phyloP scores from a whole-genome alignment of 352 stramenopile species.

The Phytophthora vignae region DNA sequence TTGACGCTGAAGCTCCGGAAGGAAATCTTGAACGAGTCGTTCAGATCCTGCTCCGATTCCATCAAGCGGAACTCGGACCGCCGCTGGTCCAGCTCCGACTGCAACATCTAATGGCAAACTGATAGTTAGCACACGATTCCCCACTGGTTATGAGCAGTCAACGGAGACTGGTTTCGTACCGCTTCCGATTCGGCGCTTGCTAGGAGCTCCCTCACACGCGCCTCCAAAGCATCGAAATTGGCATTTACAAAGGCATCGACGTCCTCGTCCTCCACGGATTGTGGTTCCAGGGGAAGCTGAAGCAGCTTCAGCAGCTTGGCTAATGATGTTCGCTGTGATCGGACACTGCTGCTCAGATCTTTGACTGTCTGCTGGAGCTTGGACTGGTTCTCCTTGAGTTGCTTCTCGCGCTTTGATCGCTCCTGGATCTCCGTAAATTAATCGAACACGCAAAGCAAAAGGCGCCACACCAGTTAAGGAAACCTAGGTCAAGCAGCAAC shows the following conservation, averaged over 20 bases:
- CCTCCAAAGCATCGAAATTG: slow-evolving; percentile 61
- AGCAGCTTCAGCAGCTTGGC: slow-evolving; percentile 66
- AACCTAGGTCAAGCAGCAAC: slow-evolving; percentile 28
- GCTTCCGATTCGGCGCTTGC: slow-evolving; percentile 68
- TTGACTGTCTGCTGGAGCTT: slow-evolving; percentile 77
- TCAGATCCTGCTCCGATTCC: slow-evolving; percentile 62
- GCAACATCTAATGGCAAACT: slow-evolving; percentile 43
- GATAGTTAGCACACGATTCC: not conserved
- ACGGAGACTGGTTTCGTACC: slow-evolving; percentile 27
- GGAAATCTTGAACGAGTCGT: slow-evolving; percentile 87
- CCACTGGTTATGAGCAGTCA: not conserved
- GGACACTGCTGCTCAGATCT: slow-evolving; percentile 57
- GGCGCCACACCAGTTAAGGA: slow-evolving; percentile 61
- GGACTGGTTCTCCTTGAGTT: slow-evolving; percentile 70
- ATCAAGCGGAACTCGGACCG: slow-evolving; percentile 70
- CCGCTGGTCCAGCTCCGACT: slow-evolving; percentile 62
- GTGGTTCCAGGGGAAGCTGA: slow-evolving; percentile 41
- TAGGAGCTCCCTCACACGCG: slow-evolving; percentile 64
- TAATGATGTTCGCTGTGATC: slow-evolving; percentile 62
- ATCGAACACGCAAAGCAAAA: slow-evolving; percentile 38
- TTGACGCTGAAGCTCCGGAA: slow-evolving; percentile 87
- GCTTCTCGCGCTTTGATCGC: slow-evolving; percentile 63
- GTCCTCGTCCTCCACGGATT: slow-evolving; percentile 40
- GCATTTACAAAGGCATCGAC: slow-evolving; percentile 52
- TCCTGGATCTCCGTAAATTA: slow-evolving; percentile 80